A percentile compares a stretch with the other conserved stretches of the same genome.
Evolutionary conservation across 2,329 filamentous ascomycete species (phyloP).

Genomic region (Myrmaecium sp.): DNA sequence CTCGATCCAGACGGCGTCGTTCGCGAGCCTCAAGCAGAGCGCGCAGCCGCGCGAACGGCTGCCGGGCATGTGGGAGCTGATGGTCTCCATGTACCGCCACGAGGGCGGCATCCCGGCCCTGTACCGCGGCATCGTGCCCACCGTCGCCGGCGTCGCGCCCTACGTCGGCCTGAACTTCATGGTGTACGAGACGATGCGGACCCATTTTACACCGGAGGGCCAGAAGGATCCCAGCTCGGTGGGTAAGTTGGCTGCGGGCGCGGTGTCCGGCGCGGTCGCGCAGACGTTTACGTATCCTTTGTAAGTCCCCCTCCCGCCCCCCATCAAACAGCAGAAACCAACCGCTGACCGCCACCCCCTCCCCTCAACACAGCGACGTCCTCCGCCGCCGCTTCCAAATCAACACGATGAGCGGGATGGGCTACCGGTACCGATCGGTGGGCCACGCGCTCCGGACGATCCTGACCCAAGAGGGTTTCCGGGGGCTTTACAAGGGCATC

Average conservation of each 20-base stretch:
- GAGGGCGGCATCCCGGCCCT: conserved; percentile 74
- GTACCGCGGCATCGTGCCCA: conserved; percentile 90
- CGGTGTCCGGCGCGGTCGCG: conserved; percentile 86
- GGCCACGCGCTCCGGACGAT: conserved; percentile 72
- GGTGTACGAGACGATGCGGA: conserved; percentile 82
- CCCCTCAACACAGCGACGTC: conserved; percentile 51
- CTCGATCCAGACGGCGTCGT: conserved; percentile 95
- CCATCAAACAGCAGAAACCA: conserved; percentile 1
- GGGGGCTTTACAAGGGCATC: conserved; percentile 89
- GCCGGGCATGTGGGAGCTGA: conserved; percentile 82
- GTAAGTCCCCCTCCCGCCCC: conserved; percentile 37
- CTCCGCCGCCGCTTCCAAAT: conserved; percentile 89
- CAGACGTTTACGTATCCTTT: conserved; percentile 98
- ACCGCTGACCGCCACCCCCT: conserved; percentile 1
- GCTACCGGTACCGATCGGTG: conserved; percentile 84
- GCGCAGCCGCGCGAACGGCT: conserved; percentile 33
- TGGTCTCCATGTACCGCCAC: conserved; percentile 70
- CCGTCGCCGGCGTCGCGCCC: conserved; percentile 84
- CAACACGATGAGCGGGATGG: conserved; percentile 98
- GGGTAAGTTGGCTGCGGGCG: conserved; percentile 76
- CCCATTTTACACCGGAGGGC: conserved; percentile 72
- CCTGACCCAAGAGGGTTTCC: conserved; percentile 62
- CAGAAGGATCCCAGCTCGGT: conserved; percentile 63
- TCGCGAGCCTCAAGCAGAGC: conserved; percentile 52
- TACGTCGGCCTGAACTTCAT: conserved; percentile 98